Conservation (phyloP, 495 filamentous ascomycete species). For the Penicillium ucsense region DNA sequence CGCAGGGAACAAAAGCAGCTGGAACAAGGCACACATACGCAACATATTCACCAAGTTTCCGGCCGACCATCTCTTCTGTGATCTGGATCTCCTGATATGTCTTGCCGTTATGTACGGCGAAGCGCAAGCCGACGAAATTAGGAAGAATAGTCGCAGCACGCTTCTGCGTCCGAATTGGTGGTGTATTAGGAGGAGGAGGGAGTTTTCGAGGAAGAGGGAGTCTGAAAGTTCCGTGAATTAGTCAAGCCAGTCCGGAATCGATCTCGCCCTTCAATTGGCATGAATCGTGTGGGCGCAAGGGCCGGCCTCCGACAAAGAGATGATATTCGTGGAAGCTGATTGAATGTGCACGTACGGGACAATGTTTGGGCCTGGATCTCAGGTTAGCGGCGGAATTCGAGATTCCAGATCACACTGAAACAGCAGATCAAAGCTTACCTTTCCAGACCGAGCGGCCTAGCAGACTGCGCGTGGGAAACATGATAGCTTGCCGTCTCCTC, state of each 20-base stretch:
- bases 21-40: constrained; percentile 47
- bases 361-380: constrained; percentile 41
- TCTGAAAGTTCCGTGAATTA: constrained; percentile 11
- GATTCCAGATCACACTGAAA: too few relatives aligned
- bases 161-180: constrained; percentile 80
- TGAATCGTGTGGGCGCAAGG: too few relatives aligned
- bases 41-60: constrained; percentile 94
- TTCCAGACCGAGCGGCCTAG: constrained; percentile 66
- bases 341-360: constrained; percentile 37
- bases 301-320: too few relatives aligned
- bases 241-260: not conserved
- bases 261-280: not conserved
- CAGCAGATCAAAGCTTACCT: constrained; percentile 32
- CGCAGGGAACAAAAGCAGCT: not conserved
- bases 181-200: constrained; percentile 48
- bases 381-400: constrained; percentile 9
- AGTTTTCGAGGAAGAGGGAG: constrained; percentile 34
- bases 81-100: constrained; percentile 78
- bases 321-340: not conserved
- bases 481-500: constrained; percentile 24
- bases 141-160: constrained; percentile 89
- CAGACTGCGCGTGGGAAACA: constrained; percentile 53
- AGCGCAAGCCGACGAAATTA: constrained; percentile 87
- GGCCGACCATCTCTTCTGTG: constrained; percentile 96
- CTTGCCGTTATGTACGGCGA: constrained; percentile 95